Conservation (phyloP, 495 filamentous ascomycete genomes). For the Articulospora tetracladia region DNA sequence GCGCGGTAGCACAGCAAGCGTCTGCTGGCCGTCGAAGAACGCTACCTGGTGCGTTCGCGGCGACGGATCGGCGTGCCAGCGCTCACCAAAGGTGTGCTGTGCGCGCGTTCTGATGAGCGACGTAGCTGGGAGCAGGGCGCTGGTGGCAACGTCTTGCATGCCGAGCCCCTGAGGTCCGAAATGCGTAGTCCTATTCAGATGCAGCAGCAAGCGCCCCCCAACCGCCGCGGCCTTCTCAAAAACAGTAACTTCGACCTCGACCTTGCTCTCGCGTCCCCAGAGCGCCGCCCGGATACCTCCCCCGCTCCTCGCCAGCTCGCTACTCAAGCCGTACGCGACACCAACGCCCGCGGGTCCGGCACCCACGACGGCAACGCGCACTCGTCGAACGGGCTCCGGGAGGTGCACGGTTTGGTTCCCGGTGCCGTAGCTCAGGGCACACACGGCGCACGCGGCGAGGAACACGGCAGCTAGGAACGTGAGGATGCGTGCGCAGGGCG, state of each 20-base stretch:
- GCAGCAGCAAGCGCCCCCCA: slow-evolving; percentile 7
- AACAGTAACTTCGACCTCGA: slow-evolving; percentile 11
- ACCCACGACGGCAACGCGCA: slow-evolving; percentile 2
- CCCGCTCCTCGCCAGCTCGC: background rate
- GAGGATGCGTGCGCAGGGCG: background rate
- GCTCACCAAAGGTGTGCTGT: background rate
- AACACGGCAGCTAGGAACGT: background rate
- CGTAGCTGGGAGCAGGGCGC: background rate
- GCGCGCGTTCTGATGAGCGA: background rate
- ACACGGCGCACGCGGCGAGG: background rate
- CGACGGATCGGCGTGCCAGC: background rate
- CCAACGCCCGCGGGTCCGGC: slow-evolving; percentile 16
- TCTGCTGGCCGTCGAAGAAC: background rate
- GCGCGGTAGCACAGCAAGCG: background rate
- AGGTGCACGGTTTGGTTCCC: background rate
- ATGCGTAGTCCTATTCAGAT: background rate
- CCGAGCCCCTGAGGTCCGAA: background rate
- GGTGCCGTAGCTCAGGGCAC: background rate
- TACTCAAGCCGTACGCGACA: slow-evolving; percentile 2
- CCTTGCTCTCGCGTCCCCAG: background rate
- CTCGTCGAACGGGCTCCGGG: background rate
- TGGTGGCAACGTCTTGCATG: slow-evolving; percentile 5
- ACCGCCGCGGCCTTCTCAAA: slow-evolving; percentile 7
- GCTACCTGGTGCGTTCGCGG: background rate
- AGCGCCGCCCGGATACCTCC: background rate